Percentiles rank a stretch among this genome's conserved stretches.
These are phyloP conservation scores for Lycium barbarum DNA, from an alignment of 257 asterid species.

Conservation along the genomic window DNA sequence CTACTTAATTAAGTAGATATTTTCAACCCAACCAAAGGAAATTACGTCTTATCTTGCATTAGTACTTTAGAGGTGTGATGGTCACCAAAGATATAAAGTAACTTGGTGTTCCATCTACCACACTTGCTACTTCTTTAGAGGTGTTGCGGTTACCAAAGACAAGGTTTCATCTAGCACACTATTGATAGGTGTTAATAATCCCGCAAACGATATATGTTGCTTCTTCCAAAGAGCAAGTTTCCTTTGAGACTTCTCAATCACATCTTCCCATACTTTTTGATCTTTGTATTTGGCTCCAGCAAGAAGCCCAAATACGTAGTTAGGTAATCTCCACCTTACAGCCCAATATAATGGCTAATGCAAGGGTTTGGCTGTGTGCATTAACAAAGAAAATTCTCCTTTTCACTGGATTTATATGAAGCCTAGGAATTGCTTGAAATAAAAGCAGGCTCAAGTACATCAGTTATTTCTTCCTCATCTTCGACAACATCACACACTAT, in stretches of 20 bases:
- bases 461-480: not conserved
- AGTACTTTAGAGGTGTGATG: not conserved
- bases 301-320: not conserved
- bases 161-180: not conserved
- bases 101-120: not conserved
- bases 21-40: not conserved
- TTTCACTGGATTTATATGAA: not conserved
- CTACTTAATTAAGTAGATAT: too few relatives aligned
- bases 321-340: not conserved
- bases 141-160: constrained; percentile 4
- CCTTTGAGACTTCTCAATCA: constrained; percentile 6
- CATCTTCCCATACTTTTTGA: not conserved
- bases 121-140: not conserved
- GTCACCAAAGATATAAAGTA: not conserved
- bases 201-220: not conserved
- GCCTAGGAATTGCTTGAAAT: not conserved
- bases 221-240: not conserved
- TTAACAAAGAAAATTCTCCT: not conserved
- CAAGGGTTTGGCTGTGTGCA: not conserved
- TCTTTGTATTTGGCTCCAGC: not conserved
- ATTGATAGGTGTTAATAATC: not conserved
- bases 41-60: not conserved
- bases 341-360: constrained; percentile 1
- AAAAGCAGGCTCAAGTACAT: not conserved
- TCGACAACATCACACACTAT: not conserved